Evolutionary conservation across 441 rosid species (phyloP).

Genomic region (Croton laevigatus): DNA sequence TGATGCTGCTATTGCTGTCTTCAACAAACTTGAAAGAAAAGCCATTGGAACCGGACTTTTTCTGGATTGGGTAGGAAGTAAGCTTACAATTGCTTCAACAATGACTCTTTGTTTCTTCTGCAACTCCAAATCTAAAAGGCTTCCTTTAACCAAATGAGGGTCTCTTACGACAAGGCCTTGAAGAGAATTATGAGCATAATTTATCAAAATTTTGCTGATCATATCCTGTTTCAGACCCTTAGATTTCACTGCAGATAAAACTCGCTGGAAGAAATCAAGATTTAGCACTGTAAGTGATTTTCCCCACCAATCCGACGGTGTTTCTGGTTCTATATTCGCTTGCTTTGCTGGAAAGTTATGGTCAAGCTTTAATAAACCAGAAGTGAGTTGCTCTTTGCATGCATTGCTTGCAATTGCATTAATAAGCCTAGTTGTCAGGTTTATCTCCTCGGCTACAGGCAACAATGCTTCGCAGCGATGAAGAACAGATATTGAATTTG

Average conservation of each 20-base stretch:
- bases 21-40: slow-evolving; percentile 83
- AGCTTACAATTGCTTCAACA: slow-evolving; percentile 67
- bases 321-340: slow-evolving; percentile 57
- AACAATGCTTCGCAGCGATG: slow-evolving; percentile 67
- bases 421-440: slow-evolving; percentile 61
- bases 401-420: slow-evolving; percentile 76
- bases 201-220: slow-evolving; percentile 86
- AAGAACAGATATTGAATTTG: slow-evolving; percentile 63
- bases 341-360: slow-evolving; percentile 51
- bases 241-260: slow-evolving; percentile 68
- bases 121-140: slow-evolving; percentile 49
- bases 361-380: slow-evolving; percentile 84
- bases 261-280: slow-evolving; percentile 86
- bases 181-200: slow-evolving; percentile 74
- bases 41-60: slow-evolving; percentile 85
- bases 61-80: slow-evolving; percentile 85
- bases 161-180: slow-evolving; percentile 68
- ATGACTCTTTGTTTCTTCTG: slow-evolving; percentile 74
- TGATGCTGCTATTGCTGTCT: slow-evolving; percentile 64
- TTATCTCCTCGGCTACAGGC: slow-evolving; percentile 75
- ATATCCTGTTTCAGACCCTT: slow-evolving; percentile 93
- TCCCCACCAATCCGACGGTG: slow-evolving; percentile 95
- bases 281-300: slow-evolving; percentile 62
- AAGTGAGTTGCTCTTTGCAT: slow-evolving; percentile 92
- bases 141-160: slow-evolving; percentile 57